Base-by-base conservation (phyloP, 768 basidiomycete genomes). In the Filobasidium floriforme region DNA sequence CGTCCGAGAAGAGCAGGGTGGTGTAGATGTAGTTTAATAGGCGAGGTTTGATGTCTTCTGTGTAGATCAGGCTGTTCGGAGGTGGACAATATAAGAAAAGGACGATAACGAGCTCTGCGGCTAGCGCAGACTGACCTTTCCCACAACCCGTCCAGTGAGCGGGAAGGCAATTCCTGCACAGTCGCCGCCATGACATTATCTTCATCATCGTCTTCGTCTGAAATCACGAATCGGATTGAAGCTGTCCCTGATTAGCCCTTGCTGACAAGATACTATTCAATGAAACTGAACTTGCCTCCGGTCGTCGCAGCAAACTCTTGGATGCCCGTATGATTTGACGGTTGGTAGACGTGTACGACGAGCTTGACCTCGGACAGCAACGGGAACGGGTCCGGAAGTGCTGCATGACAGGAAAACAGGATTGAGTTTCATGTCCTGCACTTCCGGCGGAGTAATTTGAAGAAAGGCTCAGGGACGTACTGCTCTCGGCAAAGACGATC, bases 21-120 rank as follows among this genome's bases (percentile, higher is more conserved):
- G 93, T 89, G 80, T 94, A 88, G 68, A 98, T 92, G 76, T 96
- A 97, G 76, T 94, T 88, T 55, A 99, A 83, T 12, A 99, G 82
- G 69, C 87, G 88, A 66, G 87, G 80, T 78, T 98, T 99, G 73
- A 97, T 86, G 67, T 85, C 84, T 37, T 86, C 84, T 1, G 84
- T 77, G 77, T 94, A 99, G 75, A 98, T 88, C 71, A 99, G 77
- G 59, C 88, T 79, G 65, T 15, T 28, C 46, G 22, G 54, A 24
- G 14, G 52, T 66, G 54, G 54, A 3, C 5, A 3, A 15, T n/a
- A 26, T 57, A 4, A 57, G 55, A 26, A 55, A 24, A 26, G 43
- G 52, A 19, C 9, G 24, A 51, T 26, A 54, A 14, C 29, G 37
- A 60, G 40, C 26, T 28, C 11, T 2, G 24, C 52, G 19, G 18